Percentiles rank a stretch among this genome's conserved stretches.
phyloP scores from a whole-genome alignment of 148 eudicot species.

The Vaccinium darrowii region DNA sequence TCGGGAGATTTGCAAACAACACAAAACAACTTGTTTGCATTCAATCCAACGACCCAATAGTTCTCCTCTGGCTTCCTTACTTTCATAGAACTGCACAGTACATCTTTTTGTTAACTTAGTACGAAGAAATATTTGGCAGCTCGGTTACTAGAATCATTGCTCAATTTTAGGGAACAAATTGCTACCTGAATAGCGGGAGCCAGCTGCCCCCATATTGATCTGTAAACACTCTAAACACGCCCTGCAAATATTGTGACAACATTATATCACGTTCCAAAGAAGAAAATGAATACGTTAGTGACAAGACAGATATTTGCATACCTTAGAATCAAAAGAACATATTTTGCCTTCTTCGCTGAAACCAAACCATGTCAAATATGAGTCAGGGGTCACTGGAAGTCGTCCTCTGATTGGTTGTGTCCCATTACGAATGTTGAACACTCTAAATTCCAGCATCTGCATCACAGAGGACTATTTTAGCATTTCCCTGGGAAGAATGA shows the following conservation, averaged over 20 bases:
- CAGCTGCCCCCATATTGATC: conserved; percentile 94
- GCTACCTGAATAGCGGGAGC: conserved; percentile 92
- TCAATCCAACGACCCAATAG: conserved; percentile 89
- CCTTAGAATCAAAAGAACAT: conserved; percentile 94
- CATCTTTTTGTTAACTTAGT: neutral
- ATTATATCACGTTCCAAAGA: neutral
- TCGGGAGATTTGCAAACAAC: conserved; percentile 93
- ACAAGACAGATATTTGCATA: conserved; percentile 25
- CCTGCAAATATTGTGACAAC: conserved; percentile 38
- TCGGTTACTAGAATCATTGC: neutral
- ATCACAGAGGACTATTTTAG: conserved; percentile 11
- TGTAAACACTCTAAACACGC: conserved; percentile 72
- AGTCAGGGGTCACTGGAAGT: conserved; percentile 85
- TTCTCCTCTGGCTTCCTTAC: conserved; percentile 77
- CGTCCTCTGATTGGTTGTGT: conserved; percentile 66
- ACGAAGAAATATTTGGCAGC: neutral
- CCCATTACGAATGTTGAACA: conserved; percentile 58
- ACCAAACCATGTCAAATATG: conserved; percentile 83
- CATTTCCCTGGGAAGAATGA: neutral
- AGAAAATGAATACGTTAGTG: neutral
- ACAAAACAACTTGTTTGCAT: conserved; percentile 69
- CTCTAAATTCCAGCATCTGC: conserved; percentile 90
- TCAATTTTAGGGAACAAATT: neutral
- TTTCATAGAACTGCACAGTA: conserved; percentile 63
- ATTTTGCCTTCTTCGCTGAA: conserved; percentile 92